These are phyloP conservation scores for Chlorella sorokiniana DNA, from an alignment of 139 green algal species.

Conservation along the genomic window DNA sequence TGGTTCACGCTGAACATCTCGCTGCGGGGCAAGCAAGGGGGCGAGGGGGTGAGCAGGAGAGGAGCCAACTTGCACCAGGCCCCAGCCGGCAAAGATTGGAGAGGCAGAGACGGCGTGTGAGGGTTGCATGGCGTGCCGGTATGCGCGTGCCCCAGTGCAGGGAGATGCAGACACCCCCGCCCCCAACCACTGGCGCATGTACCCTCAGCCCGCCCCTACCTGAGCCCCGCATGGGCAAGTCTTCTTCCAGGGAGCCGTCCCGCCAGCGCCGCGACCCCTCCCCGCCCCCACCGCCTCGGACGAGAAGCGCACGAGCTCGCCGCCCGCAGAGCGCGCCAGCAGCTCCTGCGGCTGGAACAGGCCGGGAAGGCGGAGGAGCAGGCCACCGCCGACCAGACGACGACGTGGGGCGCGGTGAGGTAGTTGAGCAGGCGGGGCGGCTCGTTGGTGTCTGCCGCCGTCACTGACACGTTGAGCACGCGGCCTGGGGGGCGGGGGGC, in stretches of 20 bases:
- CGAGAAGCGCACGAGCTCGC: slow-evolving; percentile 56
- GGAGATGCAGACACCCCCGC: too few relatives aligned
- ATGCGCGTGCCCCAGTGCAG: too few relatives aligned
- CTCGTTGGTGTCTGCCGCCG: slow-evolving; percentile 83
- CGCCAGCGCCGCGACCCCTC: slow-evolving; percentile 64
- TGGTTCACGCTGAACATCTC: slow-evolving; percentile 98
- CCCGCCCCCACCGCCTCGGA: slow-evolving; percentile 11
- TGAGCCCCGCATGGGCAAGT: slow-evolving; percentile 75
- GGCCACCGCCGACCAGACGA: slow-evolving; percentile 89
- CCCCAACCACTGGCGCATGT: not conserved
- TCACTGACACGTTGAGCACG: slow-evolving; percentile 92
- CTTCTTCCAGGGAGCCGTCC: slow-evolving; percentile 74
- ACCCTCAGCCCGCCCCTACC: not conserved
- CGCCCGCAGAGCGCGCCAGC: slow-evolving; percentile 49
- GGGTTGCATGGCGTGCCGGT: too few relatives aligned
- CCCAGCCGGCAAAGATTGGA: too few relatives aligned
- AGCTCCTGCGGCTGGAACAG: slow-evolving; percentile 84
- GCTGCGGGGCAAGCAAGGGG: slow-evolving; percentile 36
- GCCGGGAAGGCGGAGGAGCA: slow-evolving; percentile 81
- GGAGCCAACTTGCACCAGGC: too few relatives aligned
- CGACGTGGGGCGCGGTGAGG: slow-evolving; percentile 80
- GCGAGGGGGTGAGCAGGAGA: not conserved
- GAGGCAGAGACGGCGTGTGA: not conserved
- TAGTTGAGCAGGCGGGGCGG: slow-evolving; percentile 92
- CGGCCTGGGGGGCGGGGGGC: slow-evolving; percentile 63